These are phyloP conservation scores for Lecanosticta acicola DNA, from an alignment of 2,329 filamentous ascomycete genomes.

Conservation along the genomic window DNA sequence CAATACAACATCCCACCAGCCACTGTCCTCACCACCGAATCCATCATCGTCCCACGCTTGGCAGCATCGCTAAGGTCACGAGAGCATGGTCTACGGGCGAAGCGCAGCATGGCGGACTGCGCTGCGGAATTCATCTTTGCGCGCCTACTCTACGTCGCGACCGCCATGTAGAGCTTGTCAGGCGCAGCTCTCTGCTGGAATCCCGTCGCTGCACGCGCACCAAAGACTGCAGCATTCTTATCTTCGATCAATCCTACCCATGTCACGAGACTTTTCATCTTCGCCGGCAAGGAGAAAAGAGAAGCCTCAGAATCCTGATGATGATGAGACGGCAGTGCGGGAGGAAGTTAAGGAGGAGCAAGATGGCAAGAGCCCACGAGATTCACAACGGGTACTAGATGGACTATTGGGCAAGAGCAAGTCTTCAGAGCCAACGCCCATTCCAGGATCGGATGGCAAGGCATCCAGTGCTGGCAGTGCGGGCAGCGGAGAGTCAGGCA, in stretches of 20 bases:
- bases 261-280: constrained; percentile 36
- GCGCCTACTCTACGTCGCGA: constrained; percentile 26
- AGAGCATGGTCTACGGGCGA: constrained; percentile 59
- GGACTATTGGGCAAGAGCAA: constrained; percentile 45
- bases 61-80: neutral
- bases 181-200: constrained; percentile 18
- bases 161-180: constrained; percentile 26
- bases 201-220: constrained; percentile 15
- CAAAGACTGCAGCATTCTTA: constrained; percentile 18
- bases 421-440: constrained; percentile 44
- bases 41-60: neutral
- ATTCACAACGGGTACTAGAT: too few relatives aligned
- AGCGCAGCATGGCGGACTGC: constrained; percentile 61
- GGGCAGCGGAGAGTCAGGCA: constrained; percentile 37
- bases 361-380: constrained; percentile 35
- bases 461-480: constrained; percentile 54
- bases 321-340: constrained; percentile 39
- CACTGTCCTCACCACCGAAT: neutral
- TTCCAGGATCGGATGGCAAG: constrained; percentile 54
- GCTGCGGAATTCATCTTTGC: constrained; percentile 31
- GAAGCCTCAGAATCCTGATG: constrained; percentile 46
- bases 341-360: constrained; percentile 39
- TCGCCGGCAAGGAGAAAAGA: constrained; percentile 50
- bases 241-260: constrained; percentile 17
- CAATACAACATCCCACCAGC: neutral